phyloP scores from a whole-genome alignment of 2,329 filamentous ascomycete genomes.

The Neurospora crassa region DNA sequence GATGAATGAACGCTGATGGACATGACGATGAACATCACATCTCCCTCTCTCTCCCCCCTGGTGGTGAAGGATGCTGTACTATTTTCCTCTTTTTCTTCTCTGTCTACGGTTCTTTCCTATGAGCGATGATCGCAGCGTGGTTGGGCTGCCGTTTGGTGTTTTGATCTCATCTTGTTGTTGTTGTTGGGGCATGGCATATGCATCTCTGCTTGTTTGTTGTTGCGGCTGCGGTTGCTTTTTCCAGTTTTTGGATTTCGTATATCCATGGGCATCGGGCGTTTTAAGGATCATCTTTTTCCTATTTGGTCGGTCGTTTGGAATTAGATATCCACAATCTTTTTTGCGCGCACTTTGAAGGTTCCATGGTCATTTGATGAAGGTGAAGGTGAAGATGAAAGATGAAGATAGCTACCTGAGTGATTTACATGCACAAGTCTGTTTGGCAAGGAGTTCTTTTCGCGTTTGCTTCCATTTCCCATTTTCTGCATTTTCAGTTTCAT shows the following conservation, averaged over 20 bases:
- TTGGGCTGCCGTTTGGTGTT: neutral
- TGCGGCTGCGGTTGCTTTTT: neutral
- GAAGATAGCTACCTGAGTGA: neutral
- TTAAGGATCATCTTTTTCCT: neutral
- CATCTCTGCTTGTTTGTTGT: neutral
- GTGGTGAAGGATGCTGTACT: neutral
- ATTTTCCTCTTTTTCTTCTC: neutral
- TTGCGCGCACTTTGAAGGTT: neutral
- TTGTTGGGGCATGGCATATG: neutral
- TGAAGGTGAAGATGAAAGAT: neutral
- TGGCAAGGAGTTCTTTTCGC: neutral
- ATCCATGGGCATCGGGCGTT: neutral
- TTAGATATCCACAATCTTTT: neutral
- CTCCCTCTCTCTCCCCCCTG: neutral
- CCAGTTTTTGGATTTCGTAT: neutral
- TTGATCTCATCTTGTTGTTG: neutral
- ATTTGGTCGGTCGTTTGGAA: neutral
- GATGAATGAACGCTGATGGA: neutral
- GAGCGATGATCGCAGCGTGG: neutral
- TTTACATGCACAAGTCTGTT: neutral
- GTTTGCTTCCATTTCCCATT: neutral
- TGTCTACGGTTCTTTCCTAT: neutral
- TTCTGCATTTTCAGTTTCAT: neutral
- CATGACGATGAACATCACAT: neutral
- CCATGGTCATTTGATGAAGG: neutral